Evolutionary conservation across 2,329 filamentous ascomycete species (phyloP), one percentile per base, ranked within the genome.

Genomic region (Fonsecaea nubica): DNA sequence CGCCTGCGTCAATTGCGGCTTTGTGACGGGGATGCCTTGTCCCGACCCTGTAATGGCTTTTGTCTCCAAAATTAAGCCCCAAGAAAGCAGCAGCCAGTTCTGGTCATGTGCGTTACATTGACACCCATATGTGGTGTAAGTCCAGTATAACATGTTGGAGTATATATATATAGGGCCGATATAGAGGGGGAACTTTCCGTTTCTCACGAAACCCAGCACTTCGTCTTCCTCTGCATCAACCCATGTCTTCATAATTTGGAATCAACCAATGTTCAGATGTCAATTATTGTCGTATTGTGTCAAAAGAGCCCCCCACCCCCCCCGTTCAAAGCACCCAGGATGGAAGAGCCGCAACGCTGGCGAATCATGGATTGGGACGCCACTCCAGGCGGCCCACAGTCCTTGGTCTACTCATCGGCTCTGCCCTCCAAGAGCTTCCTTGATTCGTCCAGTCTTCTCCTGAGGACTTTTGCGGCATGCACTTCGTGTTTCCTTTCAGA

Each of bases 391-490:
- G 45, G 45, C 45, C 45, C 45, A 50, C 45, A 50, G 25, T 21
- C 15, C 65, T 35, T 65, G 66, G 35, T 32, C 72, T 68, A 66
- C 61, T 73, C 55, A 82, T 83, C 69, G 89, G 84, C 66, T 42
- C 88, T 80, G 4, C 91, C 92, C 71, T 94, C 91, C 35, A 96
- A 81, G 3, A 92, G 85, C 60, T 86, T 84, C 66, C 89, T 87
- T 4, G 92, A 93, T 60, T 88, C 86, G 71, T 96, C 92, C 58
- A 97, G 84, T 71, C 90, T 84, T 69, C 90, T 82, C 66, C 92
- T 83, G 77, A 91, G 88, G 66, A 89, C 82, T 62, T 88, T 83
- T 58, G 66, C 71, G 84, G 85, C 65, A 90, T 89, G 56, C 85
- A 81, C 42, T 69, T 88, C 82, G 65, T 88, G 81, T 66, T 89